Evolutionary conservation across 1,139 yeast genomes (phyloP).

Genomic region (Suhomyces kunorum): DNA sequence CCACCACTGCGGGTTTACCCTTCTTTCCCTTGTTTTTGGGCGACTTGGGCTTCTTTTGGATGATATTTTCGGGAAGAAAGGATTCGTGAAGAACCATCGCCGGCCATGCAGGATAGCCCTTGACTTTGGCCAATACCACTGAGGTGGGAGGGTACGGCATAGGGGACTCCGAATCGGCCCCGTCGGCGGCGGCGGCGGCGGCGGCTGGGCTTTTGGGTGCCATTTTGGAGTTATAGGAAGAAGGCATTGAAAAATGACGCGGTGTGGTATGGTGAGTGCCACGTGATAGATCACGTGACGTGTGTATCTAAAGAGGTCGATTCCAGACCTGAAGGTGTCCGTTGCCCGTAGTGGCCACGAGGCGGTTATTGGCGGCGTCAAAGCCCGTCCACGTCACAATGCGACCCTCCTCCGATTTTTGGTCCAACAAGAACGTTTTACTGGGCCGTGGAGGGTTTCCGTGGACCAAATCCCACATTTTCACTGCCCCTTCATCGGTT

Average conservation of each 20-base stretch:
- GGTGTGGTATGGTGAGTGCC: not conserved
- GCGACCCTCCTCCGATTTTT: not conserved
- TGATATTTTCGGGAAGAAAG: constrained; percentile 55
- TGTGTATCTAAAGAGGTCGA: constrained; percentile 11
- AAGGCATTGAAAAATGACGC: not conserved
- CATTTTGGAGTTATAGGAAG: not conserved
- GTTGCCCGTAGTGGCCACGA: constrained; percentile 24
- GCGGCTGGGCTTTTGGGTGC: not conserved
- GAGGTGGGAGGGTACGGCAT: constrained; percentile 17
- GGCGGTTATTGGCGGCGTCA: constrained; percentile 17
- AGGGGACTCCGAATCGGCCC: not conserved
- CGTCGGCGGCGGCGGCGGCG: constrained; percentile 3
- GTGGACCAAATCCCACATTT: constrained; percentile 4
- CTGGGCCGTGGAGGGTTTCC: constrained; percentile 1
- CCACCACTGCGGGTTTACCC: constrained; percentile 22
- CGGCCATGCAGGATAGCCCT: constrained; percentile 83
- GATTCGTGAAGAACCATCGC: constrained; percentile 68
- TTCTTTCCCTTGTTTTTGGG: constrained; percentile 24
- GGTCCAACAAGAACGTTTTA: not conserved
- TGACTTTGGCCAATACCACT: constrained; percentile 69
- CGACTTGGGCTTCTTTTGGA: constrained; percentile 49
- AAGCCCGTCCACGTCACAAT: constrained; percentile 12
- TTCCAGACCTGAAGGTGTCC: constrained; percentile 29
- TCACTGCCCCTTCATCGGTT: constrained; percentile 4
- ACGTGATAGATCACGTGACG: not conserved